Base-by-base conservation (phyloP, 805 yeast species). In the Wickerhamomyces chambardii region DNA sequence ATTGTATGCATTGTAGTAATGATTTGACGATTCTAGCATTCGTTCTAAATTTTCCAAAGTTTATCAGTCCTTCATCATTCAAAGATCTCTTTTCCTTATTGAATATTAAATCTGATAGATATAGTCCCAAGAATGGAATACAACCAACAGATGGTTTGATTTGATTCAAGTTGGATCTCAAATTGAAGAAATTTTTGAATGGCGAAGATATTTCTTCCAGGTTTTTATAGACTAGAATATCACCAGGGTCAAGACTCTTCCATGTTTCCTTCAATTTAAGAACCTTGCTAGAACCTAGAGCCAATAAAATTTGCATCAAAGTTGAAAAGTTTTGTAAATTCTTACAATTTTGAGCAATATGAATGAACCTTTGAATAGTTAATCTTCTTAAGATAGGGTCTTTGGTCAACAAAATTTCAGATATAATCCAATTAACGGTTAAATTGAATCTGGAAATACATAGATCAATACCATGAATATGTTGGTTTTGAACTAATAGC, bases 351-450 rank as follows among this genome's bases (percentile, higher is more conserved):
- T 78, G 78, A 0, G 95, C 97, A 36, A 90, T 62, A 46, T 85
- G 95, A 39, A 90, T 85, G 48, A 84, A 86, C 44, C 90, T 66
- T n/a, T 86, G 78, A n/a, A 89, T 72, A 2, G 89, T 70, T 37
- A 74, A 67, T 30, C 77, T 73, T 44, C 90, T 66, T 44, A 84
- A 73, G 3, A 63, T 64, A 18, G 72, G 63, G 30, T 68, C 62
- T 37, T 66, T 67, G 9, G 95, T 85, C 40, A 90, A 61, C 14
- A 86, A 56, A 36, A 92, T 74, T 60, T 90, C 96, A 0, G 95
- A 84, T 25, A 84, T 76, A 29, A 89, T 78, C 97, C 97, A 90
- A 47, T 84, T 85, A 6, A 84, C 89, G 63, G 84, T 78, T 39
- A 90, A 61, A 51, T 90, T 89, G 66, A 89, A 92, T 40, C 98